Evolutionary conservation across 208 protist species (phyloP).

Genomic region (Leishmania aethiopica): DNA sequence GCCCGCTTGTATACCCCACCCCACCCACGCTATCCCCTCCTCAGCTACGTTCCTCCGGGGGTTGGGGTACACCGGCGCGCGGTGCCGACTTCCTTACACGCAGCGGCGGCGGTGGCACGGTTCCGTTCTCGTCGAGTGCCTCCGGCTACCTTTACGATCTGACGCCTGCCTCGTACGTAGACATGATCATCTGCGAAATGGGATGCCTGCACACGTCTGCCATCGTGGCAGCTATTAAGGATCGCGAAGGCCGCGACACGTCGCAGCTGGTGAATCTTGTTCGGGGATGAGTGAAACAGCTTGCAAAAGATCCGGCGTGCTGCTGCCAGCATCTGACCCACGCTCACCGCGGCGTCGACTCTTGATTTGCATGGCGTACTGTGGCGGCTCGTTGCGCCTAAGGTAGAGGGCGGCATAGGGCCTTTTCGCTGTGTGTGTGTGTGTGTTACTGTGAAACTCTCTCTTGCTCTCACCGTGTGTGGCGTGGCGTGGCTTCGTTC

Average conservation of each 20-base stretch:
- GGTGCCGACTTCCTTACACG: slow-evolving; percentile 2
- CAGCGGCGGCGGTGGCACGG: not conserved
- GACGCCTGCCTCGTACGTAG: slow-evolving; percentile 73
- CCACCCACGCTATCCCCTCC: slow-evolving; percentile 27
- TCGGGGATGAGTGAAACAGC: slow-evolving; percentile 3
- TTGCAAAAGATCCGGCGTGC: not conserved
- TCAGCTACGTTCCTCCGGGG: slow-evolving; percentile 20
- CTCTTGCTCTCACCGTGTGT: not conserved
- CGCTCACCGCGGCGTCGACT: not conserved
- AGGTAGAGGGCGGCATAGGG: not conserved
- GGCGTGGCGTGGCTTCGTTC: not conserved
- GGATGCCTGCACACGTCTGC: slow-evolving; percentile 81
- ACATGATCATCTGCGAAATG: slow-evolving; percentile 90
- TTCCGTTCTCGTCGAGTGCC: slow-evolving; percentile 32
- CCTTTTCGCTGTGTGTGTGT: not conserved
- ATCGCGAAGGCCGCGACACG: slow-evolving; percentile 59
- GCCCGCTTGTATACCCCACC: slow-evolving; percentile 20
- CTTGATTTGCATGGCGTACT: not conserved
- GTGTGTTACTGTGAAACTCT: not conserved
- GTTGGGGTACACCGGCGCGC: slow-evolving; percentile 26
- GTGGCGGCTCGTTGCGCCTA: not conserved
- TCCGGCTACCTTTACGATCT: slow-evolving; percentile 83
- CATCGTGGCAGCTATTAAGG: slow-evolving; percentile 72
- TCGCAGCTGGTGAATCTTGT: slow-evolving; percentile 33
- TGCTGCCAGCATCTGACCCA: not conserved